Conservation (phyloP, 2,329 filamentous ascomycete genomes). For the Corinectria fuckeliana region DNA sequence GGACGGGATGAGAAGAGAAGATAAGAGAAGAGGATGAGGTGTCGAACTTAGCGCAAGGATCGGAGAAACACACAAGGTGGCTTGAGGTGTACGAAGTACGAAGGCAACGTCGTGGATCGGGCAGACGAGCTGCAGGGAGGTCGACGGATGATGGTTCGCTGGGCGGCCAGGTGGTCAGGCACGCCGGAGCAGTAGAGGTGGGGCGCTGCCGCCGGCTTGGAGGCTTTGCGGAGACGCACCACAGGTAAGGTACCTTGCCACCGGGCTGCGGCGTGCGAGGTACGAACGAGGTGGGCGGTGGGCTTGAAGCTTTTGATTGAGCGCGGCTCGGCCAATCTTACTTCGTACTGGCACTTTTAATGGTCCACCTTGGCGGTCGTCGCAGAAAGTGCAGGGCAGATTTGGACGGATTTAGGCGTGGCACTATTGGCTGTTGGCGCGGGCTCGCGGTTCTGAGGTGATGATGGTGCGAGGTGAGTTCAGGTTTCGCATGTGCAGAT, state of each 20-base stretch:
- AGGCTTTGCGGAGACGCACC: conserved; percentile 13
- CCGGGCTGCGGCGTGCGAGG: conserved; percentile 8
- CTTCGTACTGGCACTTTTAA: conserved; percentile 17
- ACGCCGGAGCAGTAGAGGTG: conserved; percentile 25
- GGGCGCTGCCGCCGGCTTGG: conserved; percentile 19
- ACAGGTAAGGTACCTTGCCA: conserved; percentile 6
- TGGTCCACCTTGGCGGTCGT: conserved; percentile 12
- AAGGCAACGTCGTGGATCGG: conserved; percentile 38
- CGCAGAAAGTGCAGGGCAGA: not conserved
- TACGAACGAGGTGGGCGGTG: not conserved
- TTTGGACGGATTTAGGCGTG: conserved; percentile 6
- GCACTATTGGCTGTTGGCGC: conserved; percentile 7
- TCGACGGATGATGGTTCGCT: conserved; percentile 30
- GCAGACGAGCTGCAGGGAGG: conserved; percentile 38
- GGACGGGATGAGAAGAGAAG: conserved; percentile 25
- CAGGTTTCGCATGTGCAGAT: conserved; percentile 6
- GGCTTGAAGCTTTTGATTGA: conserved; percentile 7
- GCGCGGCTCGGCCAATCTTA: conserved; percentile 19
- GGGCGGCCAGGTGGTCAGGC: conserved; percentile 14
- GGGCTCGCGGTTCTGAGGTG: not conserved
- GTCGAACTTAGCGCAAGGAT: conserved; percentile 35
- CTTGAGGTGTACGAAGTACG: conserved; percentile 37
- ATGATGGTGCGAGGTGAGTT: not conserved
- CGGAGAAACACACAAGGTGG: conserved; percentile 44
- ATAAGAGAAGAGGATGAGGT: conserved; percentile 23